phyloP scores from a whole-genome alignment of 768 basidiomycete species.

The Glaciozyma martinii region DNA sequence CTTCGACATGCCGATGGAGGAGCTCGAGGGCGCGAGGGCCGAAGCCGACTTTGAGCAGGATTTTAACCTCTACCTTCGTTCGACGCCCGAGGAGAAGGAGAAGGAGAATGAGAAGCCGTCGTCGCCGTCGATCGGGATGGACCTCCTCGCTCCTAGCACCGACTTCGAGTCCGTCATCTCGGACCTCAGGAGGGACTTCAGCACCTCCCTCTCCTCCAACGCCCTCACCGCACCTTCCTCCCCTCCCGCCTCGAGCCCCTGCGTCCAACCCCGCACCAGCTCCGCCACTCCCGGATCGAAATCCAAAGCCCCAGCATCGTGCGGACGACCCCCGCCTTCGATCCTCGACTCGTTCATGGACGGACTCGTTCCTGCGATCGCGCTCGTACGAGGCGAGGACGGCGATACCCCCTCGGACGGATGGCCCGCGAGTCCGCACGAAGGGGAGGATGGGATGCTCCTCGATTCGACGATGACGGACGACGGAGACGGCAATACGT shows the following conservation, averaged over 20 bases:
- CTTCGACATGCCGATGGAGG: conserved; percentile 3
- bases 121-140: no score
- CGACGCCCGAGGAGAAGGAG: conserved; percentile 20
- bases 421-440: conserved; percentile 19
- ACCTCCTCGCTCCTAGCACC: background rate
- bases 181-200: conserved; percentile 24
- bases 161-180: conserved; percentile 27
- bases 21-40: background rate
- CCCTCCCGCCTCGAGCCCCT: conserved; percentile 23
- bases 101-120: conserved; percentile 1
- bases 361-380: conserved; percentile 21
- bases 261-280: conserved; percentile 27
- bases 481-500: no score
- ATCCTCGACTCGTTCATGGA: conserved; percentile 32
- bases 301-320: conserved; percentile 22
- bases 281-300: conserved; percentile 27
- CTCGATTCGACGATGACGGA: conserved; percentile 5
- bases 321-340: conserved; percentile 19
- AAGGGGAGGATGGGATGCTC: background rate
- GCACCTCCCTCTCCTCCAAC: conserved; percentile 25
- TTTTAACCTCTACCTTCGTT: conserved; percentile 20
- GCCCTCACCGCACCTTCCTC: conserved; percentile 26
- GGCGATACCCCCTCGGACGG: conserved; percentile 15
- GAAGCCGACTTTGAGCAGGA: background rate
- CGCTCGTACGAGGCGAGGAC: background rate